These are phyloP conservation scores for Esteya vermicola DNA, from an alignment of 2,329 filamentous ascomycete species.

Conservation along the genomic window DNA sequence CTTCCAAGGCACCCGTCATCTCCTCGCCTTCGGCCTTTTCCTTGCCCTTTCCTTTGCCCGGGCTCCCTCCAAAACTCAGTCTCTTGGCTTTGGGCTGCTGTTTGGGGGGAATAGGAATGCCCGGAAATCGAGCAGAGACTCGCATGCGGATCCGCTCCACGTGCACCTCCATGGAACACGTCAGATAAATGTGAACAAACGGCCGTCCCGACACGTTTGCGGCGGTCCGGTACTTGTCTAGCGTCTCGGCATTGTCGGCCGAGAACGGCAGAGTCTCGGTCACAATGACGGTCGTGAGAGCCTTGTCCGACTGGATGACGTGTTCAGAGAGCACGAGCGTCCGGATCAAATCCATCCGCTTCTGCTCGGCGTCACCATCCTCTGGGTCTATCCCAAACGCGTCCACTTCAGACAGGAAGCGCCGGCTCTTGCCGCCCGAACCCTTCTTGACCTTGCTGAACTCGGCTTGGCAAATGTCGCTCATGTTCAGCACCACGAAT, in stretches of 20 bases:
- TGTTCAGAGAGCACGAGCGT: neutral
- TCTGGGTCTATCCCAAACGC: too few species aligned
- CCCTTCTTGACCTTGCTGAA: neutral
- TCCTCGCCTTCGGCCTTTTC: neutral
- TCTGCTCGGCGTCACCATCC: neutral
- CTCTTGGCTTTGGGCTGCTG: neutral
- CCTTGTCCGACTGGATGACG: neutral
- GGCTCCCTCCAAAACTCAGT: too few species aligned
- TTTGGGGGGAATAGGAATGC: neutral
- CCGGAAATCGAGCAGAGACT: neutral
- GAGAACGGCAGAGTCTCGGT: conserved; percentile 2
- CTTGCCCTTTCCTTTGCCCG: neutral
- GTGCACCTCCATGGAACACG: neutral
- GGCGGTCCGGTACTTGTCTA: neutral
- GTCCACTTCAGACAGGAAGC: too few species aligned
- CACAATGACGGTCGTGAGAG: neutral
- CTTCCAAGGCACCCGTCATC: too few species aligned
- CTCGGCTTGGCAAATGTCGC: neutral
- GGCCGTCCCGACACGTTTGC: conserved; percentile 3
- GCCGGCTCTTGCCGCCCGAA: too few species aligned
- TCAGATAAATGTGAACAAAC: conserved; percentile 7
- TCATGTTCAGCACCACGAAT: neutral
- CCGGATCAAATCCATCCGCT: neutral
- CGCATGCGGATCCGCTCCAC: neutral
- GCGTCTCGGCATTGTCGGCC: neutral